Evolutionary conservation across 208 protist genomes (phyloP).

Genomic region (Acanthamoeba triangularis): DNA sequence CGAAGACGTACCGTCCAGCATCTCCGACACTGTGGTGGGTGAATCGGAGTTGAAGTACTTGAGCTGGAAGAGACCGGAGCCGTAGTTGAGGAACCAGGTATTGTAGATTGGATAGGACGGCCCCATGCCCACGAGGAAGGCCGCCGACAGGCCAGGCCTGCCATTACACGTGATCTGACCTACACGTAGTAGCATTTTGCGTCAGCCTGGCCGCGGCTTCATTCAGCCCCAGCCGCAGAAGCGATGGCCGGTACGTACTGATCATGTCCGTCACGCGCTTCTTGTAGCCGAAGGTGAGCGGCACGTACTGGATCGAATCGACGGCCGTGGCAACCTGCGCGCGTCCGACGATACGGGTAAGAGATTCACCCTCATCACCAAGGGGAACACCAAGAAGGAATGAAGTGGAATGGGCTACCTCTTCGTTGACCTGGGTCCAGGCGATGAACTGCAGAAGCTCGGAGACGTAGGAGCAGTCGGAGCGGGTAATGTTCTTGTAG

Average conservation of each 20-base stretch:
- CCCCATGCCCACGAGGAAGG: slow-evolving; percentile 1
- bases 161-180: neutral
- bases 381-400: no score
- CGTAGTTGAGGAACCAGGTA: neutral
- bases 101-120: slow-evolving; percentile 21
- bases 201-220: no score
- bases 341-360: neutral
- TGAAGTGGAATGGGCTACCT: neutral
- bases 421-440: slow-evolving; percentile 54
- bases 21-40: neutral
- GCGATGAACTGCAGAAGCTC: slow-evolving; percentile 15
- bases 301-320: neutral
- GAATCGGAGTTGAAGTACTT: slow-evolving; percentile 43
- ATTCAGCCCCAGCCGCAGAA: no score
- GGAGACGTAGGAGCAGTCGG: slow-evolving; percentile 32
- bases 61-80: neutral
- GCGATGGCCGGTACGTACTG: no score
- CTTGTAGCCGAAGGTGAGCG: slow-evolving; percentile 41
- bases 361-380: no score
- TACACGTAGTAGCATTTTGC: neutral
- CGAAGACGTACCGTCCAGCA: neutral
- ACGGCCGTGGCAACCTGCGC: neutral
- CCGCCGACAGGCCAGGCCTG: neutral
- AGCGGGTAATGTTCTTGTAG: slow-evolving; percentile 12
- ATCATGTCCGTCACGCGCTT: slow-evolving; percentile 31